A percentile compares a stretch with the other conserved stretches of the same genome.
Evolutionary conservation across 2,329 filamentous ascomycete genomes (phyloP).

Genomic region (Diaporthe sp.): DNA sequence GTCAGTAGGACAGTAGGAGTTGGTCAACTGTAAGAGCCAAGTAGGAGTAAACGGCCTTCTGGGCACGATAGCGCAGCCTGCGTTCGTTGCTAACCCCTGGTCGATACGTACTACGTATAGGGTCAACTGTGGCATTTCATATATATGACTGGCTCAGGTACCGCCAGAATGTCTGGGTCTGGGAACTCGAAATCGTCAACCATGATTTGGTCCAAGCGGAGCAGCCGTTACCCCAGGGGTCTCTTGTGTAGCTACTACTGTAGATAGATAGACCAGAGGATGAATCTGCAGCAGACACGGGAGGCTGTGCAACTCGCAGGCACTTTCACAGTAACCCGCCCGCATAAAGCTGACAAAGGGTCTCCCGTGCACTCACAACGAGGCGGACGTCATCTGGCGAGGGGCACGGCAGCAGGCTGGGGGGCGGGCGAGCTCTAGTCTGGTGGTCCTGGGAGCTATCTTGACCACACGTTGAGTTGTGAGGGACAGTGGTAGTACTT

Average conservation of each 20-base stretch:
- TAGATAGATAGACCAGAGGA: not conserved
- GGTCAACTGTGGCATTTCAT: not conserved
- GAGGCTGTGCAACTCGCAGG: slow-evolving; percentile 8
- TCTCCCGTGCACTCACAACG: not conserved
- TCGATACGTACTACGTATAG: not conserved
- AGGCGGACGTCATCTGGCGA: slow-evolving; percentile 33
- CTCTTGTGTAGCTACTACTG: slow-evolving; percentile 11
- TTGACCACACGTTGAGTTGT: not conserved
- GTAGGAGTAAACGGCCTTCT: not conserved
- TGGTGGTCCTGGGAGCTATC: not conserved
- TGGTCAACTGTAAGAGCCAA: not conserved
- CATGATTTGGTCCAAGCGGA: not conserved
- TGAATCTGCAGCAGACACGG: not conserved
- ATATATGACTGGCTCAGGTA: not conserved
- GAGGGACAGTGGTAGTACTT: not conserved
- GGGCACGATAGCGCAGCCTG: not conserved
- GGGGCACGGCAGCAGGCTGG: slow-evolving; percentile 22
- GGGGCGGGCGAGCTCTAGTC: not conserved
- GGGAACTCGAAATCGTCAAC: not conserved
- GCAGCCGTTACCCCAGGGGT: not conserved
- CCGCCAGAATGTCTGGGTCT: not conserved
- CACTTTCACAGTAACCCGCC: not conserved
- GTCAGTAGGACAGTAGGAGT: not conserved
- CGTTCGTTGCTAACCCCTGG: not conserved
- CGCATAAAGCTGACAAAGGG: slow-evolving; percentile 27